A percentile compares a stretch with the other conserved stretches of the same genome.
Evolutionary conservation across 495 filamentous ascomycete genomes (phyloP).

Genomic region (Lasiosphaeriaceae sp.): DNA sequence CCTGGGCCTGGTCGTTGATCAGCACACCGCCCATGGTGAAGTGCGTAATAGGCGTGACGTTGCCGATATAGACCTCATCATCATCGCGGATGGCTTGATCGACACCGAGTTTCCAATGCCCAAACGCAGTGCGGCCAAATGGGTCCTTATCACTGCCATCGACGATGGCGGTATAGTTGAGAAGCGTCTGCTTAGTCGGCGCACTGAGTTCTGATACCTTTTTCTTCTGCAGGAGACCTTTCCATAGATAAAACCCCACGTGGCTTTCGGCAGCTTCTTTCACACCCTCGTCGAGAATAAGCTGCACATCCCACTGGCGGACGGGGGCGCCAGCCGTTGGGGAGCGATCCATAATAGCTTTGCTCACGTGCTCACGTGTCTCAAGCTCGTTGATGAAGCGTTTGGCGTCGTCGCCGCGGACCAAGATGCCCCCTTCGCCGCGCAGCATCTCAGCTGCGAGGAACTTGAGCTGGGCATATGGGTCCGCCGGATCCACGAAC

Average conservation of each 20-base stretch:
- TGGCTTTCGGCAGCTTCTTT: conserved; percentile 47
- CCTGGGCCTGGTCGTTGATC: conserved; percentile 40
- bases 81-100: conserved; percentile 31
- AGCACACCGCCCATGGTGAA: conserved; percentile 58
- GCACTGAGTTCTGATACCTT: conserved; percentile 47
- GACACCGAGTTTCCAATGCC: conserved; percentile 47
- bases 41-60: conserved; percentile 57
- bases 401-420: conserved; percentile 38
- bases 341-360: conserved; percentile 40
- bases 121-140: conserved; percentile 46
- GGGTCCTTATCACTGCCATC: conserved; percentile 31
- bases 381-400: conserved; percentile 57
- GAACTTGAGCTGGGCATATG: conserved; percentile 44
- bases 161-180: conserved; percentile 42
- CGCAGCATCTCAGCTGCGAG: conserved; percentile 58
- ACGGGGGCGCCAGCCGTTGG: conserved; percentile 13
- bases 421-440: conserved; percentile 55
- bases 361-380: conserved; percentile 50
- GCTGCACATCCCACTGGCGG: conserved; percentile 51
- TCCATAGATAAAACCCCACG: conserved; percentile 56
- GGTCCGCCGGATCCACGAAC: conserved; percentile 60
- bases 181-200: conserved; percentile 36
- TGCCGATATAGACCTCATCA: conserved; percentile 49
- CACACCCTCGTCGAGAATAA: conserved; percentile 56
- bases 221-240: conserved; percentile 50